Evolutionary conservation across 116 monocot genomes (phyloP), one percentile per base, ranked within the genome.

Genomic region (Dioscorea cayenensis): DNA sequence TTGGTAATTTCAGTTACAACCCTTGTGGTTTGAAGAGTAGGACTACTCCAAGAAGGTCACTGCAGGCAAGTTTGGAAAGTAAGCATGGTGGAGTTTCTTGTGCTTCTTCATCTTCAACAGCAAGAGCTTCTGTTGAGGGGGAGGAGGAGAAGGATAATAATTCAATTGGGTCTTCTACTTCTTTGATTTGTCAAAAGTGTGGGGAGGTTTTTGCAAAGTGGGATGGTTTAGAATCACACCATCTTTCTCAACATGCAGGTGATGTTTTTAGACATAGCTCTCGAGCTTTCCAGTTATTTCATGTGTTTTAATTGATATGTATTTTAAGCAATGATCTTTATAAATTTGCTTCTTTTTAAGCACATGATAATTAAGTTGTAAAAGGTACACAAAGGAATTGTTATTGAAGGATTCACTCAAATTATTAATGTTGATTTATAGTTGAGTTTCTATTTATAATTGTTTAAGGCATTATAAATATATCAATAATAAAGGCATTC

Each of bases 171-270:
- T 25, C 16, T 69, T 69, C 20, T 49, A 22, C 37, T 69, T 7
- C 51, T 50, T 21, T 55, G 17, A 18, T 7, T 10, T 59, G 58
- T 17, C 70, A 71, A 16, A 69, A 38, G 23, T 69, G 69, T 48
- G 50, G 69, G 48, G 69, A 69, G 49, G 50, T 25, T 19, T 69
- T 69, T 49, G 69, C n/a, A 20, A 69, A 51, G 69, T 21, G 37
- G 69, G 50, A 69, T 22, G 51, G 50, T 69, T 69, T 69, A 25
- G 69, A 69, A 27, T 49, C 69, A 20, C 69, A 69, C 43, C 69
- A 69, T 51, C 50, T 69, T 22, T 69, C 69, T 17, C 28, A 71
- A 3, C 69, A 69, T 69, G 69, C 69, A 69, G 69, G 69, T 69
- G 11, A 51, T 11, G 51, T 32, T 32, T 32, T 51, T 51, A 51